These are phyloP conservation scores for Oryza longistaminata DNA, from an alignment of 176 grass and related monocot species.

Conservation along the genomic window DNA sequence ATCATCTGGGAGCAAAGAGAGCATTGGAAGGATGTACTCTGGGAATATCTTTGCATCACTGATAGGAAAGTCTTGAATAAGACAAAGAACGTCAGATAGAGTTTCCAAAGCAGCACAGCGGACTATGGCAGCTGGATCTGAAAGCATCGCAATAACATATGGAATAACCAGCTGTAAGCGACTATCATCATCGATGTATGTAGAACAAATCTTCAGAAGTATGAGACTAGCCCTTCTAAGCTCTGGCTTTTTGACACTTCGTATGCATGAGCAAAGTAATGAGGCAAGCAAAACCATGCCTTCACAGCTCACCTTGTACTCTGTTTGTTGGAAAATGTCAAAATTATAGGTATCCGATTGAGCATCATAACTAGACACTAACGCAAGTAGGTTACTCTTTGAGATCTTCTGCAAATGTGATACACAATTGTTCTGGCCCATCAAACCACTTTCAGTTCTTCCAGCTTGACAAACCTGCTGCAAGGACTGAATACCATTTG, in stretches of 20 bases:
- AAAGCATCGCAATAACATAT: slow-evolving; percentile 96
- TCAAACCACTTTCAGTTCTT: slow-evolving; percentile 39
- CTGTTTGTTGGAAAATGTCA: slow-evolving; percentile 55
- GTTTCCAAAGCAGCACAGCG: slow-evolving; percentile 95
- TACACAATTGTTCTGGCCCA: slow-evolving; percentile 32
- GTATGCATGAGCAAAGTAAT: slow-evolving; percentile 89
- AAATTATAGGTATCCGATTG: slow-evolving; percentile 71
- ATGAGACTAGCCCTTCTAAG: slow-evolving; percentile 84
- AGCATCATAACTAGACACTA: slow-evolving; percentile 77
- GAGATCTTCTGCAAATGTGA: slow-evolving; percentile 64
- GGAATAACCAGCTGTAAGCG: slow-evolving; percentile 90
- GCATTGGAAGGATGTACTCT: slow-evolving; percentile 97
- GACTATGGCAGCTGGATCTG: slow-evolving; percentile 89
- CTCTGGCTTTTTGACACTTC: slow-evolving; percentile 92
- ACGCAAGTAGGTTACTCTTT: slow-evolving; percentile 66
- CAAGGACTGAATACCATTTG: slow-evolving; percentile 27
- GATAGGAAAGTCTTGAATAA: slow-evolving; percentile 91
- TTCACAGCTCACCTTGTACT: slow-evolving; percentile 65
- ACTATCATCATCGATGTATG: slow-evolving; percentile 96
- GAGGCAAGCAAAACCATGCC: slow-evolving; percentile 97
- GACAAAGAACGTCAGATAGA: slow-evolving; percentile 81
- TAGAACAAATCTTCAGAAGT: slow-evolving; percentile 64
- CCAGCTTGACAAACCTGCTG: slow-evolving; percentile 31
- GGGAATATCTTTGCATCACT: slow-evolving; percentile 98
- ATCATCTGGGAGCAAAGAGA: slow-evolving; percentile 96